phyloP scores from a whole-genome alignment of 1,284 basidiomycete species.

The Dichomitus squalens region DNA sequence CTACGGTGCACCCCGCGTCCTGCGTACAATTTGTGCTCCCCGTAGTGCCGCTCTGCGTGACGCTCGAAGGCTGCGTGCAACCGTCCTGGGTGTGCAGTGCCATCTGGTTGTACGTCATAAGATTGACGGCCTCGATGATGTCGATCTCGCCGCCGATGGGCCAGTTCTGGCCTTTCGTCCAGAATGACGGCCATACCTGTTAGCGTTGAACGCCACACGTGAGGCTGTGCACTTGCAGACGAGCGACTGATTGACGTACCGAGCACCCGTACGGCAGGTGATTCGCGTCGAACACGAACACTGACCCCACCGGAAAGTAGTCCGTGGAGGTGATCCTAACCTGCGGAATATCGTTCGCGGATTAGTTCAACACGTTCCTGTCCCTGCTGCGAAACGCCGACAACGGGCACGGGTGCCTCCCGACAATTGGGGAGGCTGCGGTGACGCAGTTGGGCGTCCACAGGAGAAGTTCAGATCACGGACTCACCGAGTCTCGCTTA shows the following conservation, averaged over 20 bases:
- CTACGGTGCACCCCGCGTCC: conserved; percentile 55
- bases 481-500: conserved; percentile 56
- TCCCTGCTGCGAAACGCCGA: neutral
- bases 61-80: conserved; percentile 33
- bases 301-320: conserved; percentile 51
- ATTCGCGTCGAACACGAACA: conserved; percentile 62
- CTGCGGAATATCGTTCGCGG: conserved; percentile 28
- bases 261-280: conserved; percentile 64
- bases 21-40: conserved; percentile 43
- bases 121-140: conserved; percentile 50
- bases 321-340: conserved; percentile 53
- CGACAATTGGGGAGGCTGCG: neutral
- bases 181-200: conserved; percentile 54
- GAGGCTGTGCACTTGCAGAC: neutral
- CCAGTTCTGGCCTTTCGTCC: conserved; percentile 57
- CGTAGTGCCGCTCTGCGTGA: conserved; percentile 41
- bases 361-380: neutral
- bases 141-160: conserved; percentile 61
- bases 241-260: conserved; percentile 28
- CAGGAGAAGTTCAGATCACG: neutral
- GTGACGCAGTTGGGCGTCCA: neutral
- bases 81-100: conserved; percentile 49
- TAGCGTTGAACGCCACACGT: neutral
- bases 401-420: neutral
- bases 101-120: conserved; percentile 48